Base-by-base conservation (phyloP, 768 basidiomycete species). In the Russula abietina region DNA sequence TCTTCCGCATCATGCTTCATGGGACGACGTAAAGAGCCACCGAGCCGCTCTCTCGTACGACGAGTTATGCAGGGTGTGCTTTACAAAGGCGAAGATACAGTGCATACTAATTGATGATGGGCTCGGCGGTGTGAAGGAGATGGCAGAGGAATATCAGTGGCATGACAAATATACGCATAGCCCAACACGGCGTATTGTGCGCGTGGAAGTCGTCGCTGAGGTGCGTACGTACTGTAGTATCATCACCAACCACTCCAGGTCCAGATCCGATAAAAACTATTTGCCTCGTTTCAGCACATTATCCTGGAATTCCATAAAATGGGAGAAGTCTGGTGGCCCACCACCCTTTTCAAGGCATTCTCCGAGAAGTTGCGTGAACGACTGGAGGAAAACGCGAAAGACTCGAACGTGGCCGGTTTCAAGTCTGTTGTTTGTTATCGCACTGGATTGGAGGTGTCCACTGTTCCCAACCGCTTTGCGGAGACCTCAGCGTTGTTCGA, bases 381-480 rank as follows among this genome's bases (percentile, higher is more conserved):
- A 9, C 74, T 89, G 53, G 68, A 55, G 0, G 61, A 71, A 0
- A 69, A 70, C 58, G 83, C 83, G 2, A 59, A 43, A 5, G 36
- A 36, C 36, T 36, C 36, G 36, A 36, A 36, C 36, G 78, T 89
- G 11, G 88, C 75, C 1, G 83, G 80, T 1, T 88, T 89, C 79
- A 91, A 92, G 71, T 89, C 88, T 11, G 80, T 90, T 49, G 78
- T 83, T 1, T 89, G 88, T 72, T 91, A 92, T 70, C 82, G 90
- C 53, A 88, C 88, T 0, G 90, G 90, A 2, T 75, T 92, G 50
- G 77, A 84, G 19, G 77, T 92, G 30, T 69, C 73, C 3, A 63
- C 73, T 0, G 64, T 67, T 2, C 64, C 60, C 12, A 71, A 73
- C 26, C 75, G 74, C 52, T 16, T 26, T 7, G 55, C 41, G 4